A percentile compares a stretch with the other conserved stretches of the same genome.
Evolutionary conservation across 1,284 basidiomycete genomes (phyloP).

Genomic region (Marasmius fiardii): DNA sequence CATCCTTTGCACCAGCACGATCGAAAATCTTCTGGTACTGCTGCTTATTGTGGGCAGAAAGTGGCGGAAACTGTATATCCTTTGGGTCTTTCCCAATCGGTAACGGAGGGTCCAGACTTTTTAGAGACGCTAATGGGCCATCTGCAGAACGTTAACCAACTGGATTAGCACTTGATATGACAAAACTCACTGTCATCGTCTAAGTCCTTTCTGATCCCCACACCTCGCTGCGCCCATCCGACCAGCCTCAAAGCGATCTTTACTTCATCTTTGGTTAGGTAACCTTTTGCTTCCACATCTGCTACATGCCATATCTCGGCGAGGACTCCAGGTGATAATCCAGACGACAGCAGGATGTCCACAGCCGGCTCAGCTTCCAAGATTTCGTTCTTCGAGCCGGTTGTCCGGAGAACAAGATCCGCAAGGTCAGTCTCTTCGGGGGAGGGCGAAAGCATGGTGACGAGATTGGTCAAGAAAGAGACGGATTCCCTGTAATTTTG

Average conservation of each 20-base stretch:
- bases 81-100: conserved; percentile 16
- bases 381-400: not conserved
- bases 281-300: conserved; percentile 56
- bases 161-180: conserved; percentile 17
- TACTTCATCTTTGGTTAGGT: conserved; percentile 49
- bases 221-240: conserved; percentile 55
- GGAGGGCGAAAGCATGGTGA: not conserved
- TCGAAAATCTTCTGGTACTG: conserved; percentile 51
- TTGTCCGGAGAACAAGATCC: not conserved
- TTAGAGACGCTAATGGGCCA: conserved; percentile 51
- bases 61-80: conserved; percentile 24
- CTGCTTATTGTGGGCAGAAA: conserved; percentile 41
- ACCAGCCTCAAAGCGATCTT: conserved; percentile 56
- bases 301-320: conserved; percentile 63
- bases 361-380: conserved; percentile 33
- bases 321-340: conserved; percentile 43
- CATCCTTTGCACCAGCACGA: conserved; percentile 40
- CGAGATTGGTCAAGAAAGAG: not conserved
- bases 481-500: too few relatives aligned
- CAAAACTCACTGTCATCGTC: conserved; percentile 26
- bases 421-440: not conserved
- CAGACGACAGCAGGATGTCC: conserved; percentile 40
- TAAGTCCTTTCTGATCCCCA: conserved; percentile 29
- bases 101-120: conserved; percentile 32
- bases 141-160: conserved; percentile 25